Evolutionary conservation across 805 yeast genomes (phyloP).

Genomic region (Limtongozyma cylindracea): DNA sequence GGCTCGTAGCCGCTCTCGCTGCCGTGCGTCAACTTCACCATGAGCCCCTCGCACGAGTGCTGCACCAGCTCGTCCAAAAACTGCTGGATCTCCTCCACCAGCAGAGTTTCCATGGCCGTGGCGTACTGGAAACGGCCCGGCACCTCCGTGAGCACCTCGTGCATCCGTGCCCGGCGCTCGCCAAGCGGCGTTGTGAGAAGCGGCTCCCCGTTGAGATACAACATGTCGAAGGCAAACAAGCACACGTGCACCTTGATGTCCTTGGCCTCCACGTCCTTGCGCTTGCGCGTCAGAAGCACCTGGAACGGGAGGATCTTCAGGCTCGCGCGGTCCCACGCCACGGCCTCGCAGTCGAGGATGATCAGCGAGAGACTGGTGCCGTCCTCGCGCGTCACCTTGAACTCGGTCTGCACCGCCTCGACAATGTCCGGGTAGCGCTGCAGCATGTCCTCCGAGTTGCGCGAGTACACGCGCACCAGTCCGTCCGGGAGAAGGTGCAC

Average conservation of each 20-base stretch:
- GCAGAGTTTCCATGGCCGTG: constrained; percentile 40
- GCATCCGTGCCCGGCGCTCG: constrained; percentile 42
- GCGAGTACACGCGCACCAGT: constrained; percentile 52
- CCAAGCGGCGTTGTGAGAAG: constrained; percentile 38
- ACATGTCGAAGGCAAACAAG: constrained; percentile 72
- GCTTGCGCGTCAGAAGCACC: constrained; percentile 73
- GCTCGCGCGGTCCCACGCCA: constrained; percentile 74
- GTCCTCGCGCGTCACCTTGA: constrained; percentile 8
- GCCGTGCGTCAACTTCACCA: constrained; percentile 80
- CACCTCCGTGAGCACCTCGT: constrained; percentile 26
- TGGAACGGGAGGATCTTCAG: constrained; percentile 85
- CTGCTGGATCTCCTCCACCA: constrained; percentile 47
- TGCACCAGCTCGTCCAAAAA: constrained; percentile 78
- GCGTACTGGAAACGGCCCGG: constrained; percentile 74
- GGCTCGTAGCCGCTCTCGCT: constrained; percentile 75
- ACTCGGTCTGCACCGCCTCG: constrained; percentile 35
- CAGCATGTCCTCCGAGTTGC: constrained; percentile 95
- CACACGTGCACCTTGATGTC: constrained; percentile 84
- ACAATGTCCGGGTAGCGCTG: constrained; percentile 83
- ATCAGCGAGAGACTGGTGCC: constrained; percentile 18
- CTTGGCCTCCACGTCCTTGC: constrained; percentile 73
- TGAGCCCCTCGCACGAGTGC: constrained; percentile 83
- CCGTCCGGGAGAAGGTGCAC: constrained; percentile 53
- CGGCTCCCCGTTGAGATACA: constrained; percentile 52
- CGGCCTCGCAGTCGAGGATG: constrained; percentile 90